Base-by-base conservation (phyloP, 352 stramenopile genomes). In the Aphanomyces invadans region DNA sequence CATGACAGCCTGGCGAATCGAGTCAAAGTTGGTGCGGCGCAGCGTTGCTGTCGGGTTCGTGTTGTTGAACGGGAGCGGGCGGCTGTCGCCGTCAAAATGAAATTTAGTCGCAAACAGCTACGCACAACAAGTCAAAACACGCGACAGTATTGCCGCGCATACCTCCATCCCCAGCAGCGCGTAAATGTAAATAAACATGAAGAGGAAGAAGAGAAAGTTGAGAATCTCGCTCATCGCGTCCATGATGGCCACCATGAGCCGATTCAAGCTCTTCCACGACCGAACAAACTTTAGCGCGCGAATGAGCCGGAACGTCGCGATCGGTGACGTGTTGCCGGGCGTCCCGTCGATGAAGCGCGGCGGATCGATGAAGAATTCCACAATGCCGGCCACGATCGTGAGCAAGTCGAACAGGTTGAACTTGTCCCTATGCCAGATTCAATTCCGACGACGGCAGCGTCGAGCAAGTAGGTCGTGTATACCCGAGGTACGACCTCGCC, bases 51-150 rank as follows among this genome's bases (percentile, higher is more conserved):
- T 64, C 25, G 51, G 51, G 7, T 33, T 42, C 21, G 63, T 54
- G 25, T 56, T 70, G 26, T 53, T 54, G 23, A 39, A 66, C n/a
- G 63, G 29, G 17, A 63, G 36, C 0, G 55, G 62, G n/a, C 42
- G 38, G 25, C 65, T 88, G 17, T 67, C 31, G 46, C 55, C 62
- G 65, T 97, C 91, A 70, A 97, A 98, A 32, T 90, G 85, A 70
- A 98, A 88, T n/a, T 89, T 92, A 73, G 98, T 98, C 0, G 89
- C 88, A 74, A 98, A 98, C 53, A 98, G 90, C 81, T 91, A 46
- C 36, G n/a, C 4, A 51, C 11, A 26, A 19, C 36, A 55, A 23
- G 3, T 31, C 42, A 10, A 62, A 48, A 26, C 36, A 0, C 15
- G 29, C 53, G 62, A 63, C 21, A 0, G n/a, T n/a, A n/a, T n/a